Base-by-base conservation (phyloP, 164 flowering plant genomes). In the Pachysandra terminalis region DNA sequence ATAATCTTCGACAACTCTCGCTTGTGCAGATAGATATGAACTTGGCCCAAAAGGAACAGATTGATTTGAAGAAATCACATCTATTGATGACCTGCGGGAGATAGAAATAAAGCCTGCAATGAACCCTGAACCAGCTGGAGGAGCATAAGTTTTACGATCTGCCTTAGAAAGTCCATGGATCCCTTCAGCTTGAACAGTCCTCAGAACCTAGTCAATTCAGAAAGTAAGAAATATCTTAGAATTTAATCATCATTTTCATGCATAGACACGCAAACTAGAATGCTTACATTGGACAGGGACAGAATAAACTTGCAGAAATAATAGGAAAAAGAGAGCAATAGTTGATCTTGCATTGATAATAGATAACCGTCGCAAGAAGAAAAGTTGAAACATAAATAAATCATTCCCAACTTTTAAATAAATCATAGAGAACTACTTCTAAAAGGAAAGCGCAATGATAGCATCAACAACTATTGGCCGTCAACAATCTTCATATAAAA, bases 111-210 rank as follows among this genome's bases (percentile, higher is more conserved):
- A 85, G 53, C 98, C 98, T 35, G 96, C 82, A 72, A 89, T 85
- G 73, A 90, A 91, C 24, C 98, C 98, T 25, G 96, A 86, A 74
- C 98, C 97, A 63, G 92, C 91, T 70, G 98, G 97, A 69, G 97
- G 98, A 64, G 88, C 84, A 80, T 87, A 95, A 35, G 66, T 58
- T 73, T 86, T 89, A 37, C 93, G 89, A 16, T 90, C 87, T 65
- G 82, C 86, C 78, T 85, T 80, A 19, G 98, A 84, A 66, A 92
- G 96, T 26, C 88, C 96, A 61, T 80, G 85, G 56, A 95, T 87
- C 53, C 98, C 98, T 77, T 92, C 93, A 53, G 97, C 89, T 87
- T 84, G 97, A 74, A 95, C 93, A 51, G 91, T 92, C 77, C 98
- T 80, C 65, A 90, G 63, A 23, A 95, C 84, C 98, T 95, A 79